These are phyloP conservation scores for Chenopodium album DNA, from an alignment of 148 eudicot species.

Conservation along the genomic window DNA sequence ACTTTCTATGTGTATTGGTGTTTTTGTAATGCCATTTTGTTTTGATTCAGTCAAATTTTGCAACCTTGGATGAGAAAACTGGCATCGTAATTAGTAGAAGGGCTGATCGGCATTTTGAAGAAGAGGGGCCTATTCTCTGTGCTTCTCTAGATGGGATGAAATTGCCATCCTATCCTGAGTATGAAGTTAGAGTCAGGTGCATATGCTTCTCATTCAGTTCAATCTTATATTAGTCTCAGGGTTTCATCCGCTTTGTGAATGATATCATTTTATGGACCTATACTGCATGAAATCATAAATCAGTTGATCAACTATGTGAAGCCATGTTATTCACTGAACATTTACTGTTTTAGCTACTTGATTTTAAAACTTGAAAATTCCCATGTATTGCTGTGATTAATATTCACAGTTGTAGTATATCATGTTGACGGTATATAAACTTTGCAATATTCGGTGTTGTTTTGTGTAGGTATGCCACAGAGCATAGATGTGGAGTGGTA, in stretches of 20 bases:
- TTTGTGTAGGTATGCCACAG: slow-evolving; percentile 85
- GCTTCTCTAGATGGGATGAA: slow-evolving; percentile 93
- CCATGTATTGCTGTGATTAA: not conserved
- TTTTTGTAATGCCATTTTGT: slow-evolving; percentile 6
- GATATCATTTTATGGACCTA: not conserved
- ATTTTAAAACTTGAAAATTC: not conserved
- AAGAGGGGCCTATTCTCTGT: slow-evolving; percentile 95
- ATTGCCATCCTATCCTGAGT: slow-evolving; percentile 79
- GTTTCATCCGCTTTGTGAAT: not conserved
- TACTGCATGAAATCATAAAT: not conserved
- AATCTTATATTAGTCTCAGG: not conserved
- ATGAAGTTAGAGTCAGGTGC: slow-evolving; percentile 95
- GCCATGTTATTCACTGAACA: not conserved
- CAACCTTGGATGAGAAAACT: slow-evolving; percentile 81
- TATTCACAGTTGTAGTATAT: not conserved
- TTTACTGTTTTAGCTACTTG: not conserved
- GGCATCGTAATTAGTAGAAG: slow-evolving; percentile 89
- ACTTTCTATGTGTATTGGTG: not conserved
- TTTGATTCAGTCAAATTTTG: slow-evolving; percentile 81
- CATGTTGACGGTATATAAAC: not conserved
- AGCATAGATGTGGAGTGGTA: slow-evolving; percentile 98
- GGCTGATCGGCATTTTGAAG: slow-evolving; percentile 98
- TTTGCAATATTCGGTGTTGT: not conserved
- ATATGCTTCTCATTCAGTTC: slow-evolving; percentile 23
- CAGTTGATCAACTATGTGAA: not conserved